phyloP scores from a whole-genome alignment of 495 filamentous ascomycete genomes.

The Emericellopsis terricola region DNA sequence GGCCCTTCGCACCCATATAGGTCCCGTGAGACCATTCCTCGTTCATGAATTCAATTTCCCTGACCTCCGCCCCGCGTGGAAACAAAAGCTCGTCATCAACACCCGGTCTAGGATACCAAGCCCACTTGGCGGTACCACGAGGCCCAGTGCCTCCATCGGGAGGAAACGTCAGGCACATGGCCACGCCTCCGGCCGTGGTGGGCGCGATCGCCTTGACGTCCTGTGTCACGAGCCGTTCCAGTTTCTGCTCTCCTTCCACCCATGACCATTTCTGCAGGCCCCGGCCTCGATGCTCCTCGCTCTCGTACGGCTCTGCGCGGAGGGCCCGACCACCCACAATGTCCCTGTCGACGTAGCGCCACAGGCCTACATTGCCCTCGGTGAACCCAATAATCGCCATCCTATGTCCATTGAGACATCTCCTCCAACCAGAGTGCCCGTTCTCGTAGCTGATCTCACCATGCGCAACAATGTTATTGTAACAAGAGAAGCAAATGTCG shows the following conservation, averaged over 20 bases:
- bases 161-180: conserved; percentile 30
- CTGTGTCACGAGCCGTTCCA: conserved; percentile 12
- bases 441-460: conserved; percentile 53
- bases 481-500: conserved; percentile 67
- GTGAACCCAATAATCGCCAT: conserved; percentile 68
- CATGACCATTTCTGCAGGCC: conserved; percentile 15
- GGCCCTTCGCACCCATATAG: conserved; percentile 55
- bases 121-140: conserved; percentile 44
- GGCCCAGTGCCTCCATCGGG: conserved; percentile 52
- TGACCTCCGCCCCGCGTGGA: conserved; percentile 62
- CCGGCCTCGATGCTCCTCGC: conserved; percentile 5
- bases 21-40: conserved; percentile 72
- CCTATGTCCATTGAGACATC: conserved; percentile 61
- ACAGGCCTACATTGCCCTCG: conserved; percentile 37
- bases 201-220: conserved; percentile 14
- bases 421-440: conserved; percentile 60
- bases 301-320: conserved; percentile 30
- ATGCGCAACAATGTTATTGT: conserved; percentile 38
- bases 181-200: conserved; percentile 9
- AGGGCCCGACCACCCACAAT: conserved; percentile 53
- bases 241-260: conserved; percentile 6
- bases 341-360: conserved; percentile 39
- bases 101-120: conserved; percentile 47
- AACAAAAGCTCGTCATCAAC: conserved; percentile 60
- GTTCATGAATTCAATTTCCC: conserved; percentile 66